These are phyloP conservation scores for Lactifluus rugatus DNA, from an alignment of 768 basidiomycete genomes.

Conservation along the genomic window DNA sequence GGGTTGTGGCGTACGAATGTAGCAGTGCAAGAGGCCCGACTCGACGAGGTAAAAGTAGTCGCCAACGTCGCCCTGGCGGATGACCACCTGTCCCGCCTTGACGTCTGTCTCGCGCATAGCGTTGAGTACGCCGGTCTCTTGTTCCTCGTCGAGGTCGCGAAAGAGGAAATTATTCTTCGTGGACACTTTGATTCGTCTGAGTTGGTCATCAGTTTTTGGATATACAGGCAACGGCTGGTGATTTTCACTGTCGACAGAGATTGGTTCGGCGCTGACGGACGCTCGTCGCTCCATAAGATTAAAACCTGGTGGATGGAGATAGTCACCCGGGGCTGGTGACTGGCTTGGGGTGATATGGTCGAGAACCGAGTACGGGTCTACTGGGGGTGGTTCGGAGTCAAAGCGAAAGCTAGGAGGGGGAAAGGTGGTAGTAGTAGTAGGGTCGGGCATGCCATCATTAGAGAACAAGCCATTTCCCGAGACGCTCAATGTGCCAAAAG, in stretches of 20 bases:
- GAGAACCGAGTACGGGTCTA: slow-evolving; percentile 34
- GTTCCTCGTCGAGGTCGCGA: slow-evolving; percentile 93
- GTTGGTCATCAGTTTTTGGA: slow-evolving; percentile 74
- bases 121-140: slow-evolving; percentile 82
- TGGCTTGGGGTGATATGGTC: slow-evolving; percentile 24
- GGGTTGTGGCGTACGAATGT: slow-evolving; percentile 57
- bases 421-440: slow-evolving; percentile 20
- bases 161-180: slow-evolving; percentile 90
- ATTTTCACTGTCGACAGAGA: slow-evolving; percentile 62
- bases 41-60: slow-evolving; percentile 98
- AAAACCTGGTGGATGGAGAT: slow-evolving; percentile 61
- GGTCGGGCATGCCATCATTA: slow-evolving; percentile 29
- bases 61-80: slow-evolving; percentile 93
- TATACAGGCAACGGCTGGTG: slow-evolving; percentile 66
- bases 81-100: slow-evolving; percentile 73
- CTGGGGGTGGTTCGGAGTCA: slow-evolving; percentile 44
- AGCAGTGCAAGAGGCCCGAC: slow-evolving; percentile 76
- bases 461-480: slow-evolving; percentile 70
- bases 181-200: slow-evolving; percentile 77
- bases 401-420: slow-evolving; percentile 49
- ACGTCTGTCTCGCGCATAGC: slow-evolving; percentile 89
- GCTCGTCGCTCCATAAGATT: slow-evolving; percentile 84
- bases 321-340: slow-evolving; percentile 44
- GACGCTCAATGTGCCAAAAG: slow-evolving; percentile 72
- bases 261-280: slow-evolving; percentile 94